Evolutionary conservation across 805 yeast genomes (phyloP), one percentile per base, ranked within the genome.

Genomic region (Metschnikowia reukaufii): DNA sequence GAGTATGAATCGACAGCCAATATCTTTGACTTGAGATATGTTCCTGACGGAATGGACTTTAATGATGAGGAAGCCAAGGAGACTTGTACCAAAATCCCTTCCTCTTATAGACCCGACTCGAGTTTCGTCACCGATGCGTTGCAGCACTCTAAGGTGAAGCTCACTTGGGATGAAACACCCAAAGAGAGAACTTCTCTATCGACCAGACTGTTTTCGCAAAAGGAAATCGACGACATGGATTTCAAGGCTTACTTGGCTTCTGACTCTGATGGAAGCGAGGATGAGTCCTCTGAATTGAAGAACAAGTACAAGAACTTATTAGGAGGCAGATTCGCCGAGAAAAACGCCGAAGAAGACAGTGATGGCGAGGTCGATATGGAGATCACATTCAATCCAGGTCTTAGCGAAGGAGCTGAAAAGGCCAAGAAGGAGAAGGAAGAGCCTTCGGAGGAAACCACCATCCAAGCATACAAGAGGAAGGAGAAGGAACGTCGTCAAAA

Each of bases 81-180:
- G 58, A 62, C 64, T 27, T 88, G 97, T 68, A 68, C 71, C 18
- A 79, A 79, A 51, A 70, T 90, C 7, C 96, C 98, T 6, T 68
- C 82, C 2, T 79, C 79, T 40, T 94, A 94, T 66, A 83, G 81
- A 55, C 99, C 99, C 16, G 74, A 74, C 44, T 60, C 73, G 2
- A 73, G 77, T 8, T 94, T 94, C 65, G 87, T 88, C 25, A 94
- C 99, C 3, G 97, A 88, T 68, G 99, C 99, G 0, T 74, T 94
- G 49, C 97, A 94, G 64, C 96, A 90, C 62, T 91, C 98, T 13
- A 94, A 91, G 60, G 99, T 94, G 41, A 91, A 88, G 65, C 75
- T 94, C 55, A 91, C 98, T 0, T 94, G 99, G 99, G 99, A 94
- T 66, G 98, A 92, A 69, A 95, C 98, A 0, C 98, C 99, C 6